phyloP scores from a whole-genome alignment of 2,329 filamentous ascomycete genomes.

The Lizonia empirigonia region DNA sequence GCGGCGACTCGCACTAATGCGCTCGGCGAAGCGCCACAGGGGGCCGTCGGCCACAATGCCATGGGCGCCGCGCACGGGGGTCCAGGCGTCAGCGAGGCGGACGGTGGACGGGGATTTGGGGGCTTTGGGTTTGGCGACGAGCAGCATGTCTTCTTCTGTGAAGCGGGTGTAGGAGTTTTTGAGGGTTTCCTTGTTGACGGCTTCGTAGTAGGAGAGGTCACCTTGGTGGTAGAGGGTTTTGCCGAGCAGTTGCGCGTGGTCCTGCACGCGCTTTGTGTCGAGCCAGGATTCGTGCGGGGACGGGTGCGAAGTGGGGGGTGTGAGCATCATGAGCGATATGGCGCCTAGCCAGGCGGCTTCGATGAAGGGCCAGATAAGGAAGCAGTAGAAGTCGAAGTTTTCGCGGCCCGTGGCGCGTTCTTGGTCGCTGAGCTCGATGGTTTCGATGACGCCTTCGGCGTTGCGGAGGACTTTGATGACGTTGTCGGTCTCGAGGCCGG shows the following conservation, averaged over 20 bases:
- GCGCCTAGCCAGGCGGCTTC: constrained; percentile 92
- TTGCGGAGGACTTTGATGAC: constrained; percentile 72
- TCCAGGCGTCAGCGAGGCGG: constrained; percentile 75
- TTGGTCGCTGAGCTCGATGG: constrained; percentile 73
- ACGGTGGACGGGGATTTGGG: constrained; percentile 66
- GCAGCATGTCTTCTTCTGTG: constrained; percentile 86
- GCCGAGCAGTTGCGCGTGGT: constrained; percentile 80
- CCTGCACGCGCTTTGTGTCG: constrained; percentile 75
- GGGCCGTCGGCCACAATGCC: constrained; percentile 70
- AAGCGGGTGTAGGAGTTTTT: constrained; percentile 91
- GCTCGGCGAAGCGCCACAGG: constrained; percentile 90
- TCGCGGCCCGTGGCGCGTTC: constrained; percentile 83
- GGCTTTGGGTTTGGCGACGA: constrained; percentile 70
- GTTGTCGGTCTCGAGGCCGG: constrained; percentile 76
- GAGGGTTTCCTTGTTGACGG: constrained; percentile 96
- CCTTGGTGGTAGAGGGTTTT: constrained; percentile 98
- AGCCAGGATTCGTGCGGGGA: constrained; percentile 70
- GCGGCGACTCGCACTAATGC: constrained; percentile 78
- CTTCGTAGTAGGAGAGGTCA: constrained; percentile 95
- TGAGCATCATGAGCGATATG: constrained; percentile 83
- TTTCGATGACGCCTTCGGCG: constrained; percentile 59
- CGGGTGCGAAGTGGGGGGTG: constrained; percentile 63
- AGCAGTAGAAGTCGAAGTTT: constrained; percentile 99
- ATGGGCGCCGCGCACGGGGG: constrained; percentile 64
- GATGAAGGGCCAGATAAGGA: constrained; percentile 97